phyloP scores from a whole-genome alignment of 306 rosid species.

The Luffa aegyptiaca region DNA sequence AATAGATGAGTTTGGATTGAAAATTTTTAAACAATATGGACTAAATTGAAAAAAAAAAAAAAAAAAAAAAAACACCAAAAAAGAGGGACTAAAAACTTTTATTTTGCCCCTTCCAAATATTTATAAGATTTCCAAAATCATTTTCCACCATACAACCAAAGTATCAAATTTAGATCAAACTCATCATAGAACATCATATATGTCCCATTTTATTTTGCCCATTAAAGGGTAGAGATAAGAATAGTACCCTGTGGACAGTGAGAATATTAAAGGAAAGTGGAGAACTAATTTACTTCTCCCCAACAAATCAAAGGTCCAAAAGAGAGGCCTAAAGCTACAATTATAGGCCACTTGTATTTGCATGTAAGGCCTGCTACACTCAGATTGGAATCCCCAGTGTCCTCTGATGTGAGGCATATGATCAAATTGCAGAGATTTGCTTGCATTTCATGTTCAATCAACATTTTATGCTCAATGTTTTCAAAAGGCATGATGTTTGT shows the following conservation, averaged over 20 bases:
- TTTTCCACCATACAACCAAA: no score
- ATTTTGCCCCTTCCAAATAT: no score
- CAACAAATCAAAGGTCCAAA: background rate
- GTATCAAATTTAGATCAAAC: no score
- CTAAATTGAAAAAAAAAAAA: no score
- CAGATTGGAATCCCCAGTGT: background rate
- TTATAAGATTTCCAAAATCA: no score
- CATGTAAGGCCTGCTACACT: background rate
- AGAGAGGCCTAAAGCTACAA: background rate
- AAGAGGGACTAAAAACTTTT: no score
- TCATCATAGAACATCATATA: no score
- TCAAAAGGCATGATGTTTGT: background rate
- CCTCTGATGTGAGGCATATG: background rate
- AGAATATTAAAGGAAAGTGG: background rate
- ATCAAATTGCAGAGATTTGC: background rate
- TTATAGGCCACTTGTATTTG: background rate
- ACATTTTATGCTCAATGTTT: background rate
- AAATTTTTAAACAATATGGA: no score
- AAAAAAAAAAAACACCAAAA: no score
- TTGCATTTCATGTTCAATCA: background rate
- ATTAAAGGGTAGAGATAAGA: background rate
- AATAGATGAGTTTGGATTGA: no score
- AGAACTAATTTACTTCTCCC: no score
- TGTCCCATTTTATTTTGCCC: background rate
- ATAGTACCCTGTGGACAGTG: background rate